These are phyloP conservation scores for Pachyrhizus erosus DNA, from an alignment of 306 rosid genomes.

Conservation along the genomic window DNA sequence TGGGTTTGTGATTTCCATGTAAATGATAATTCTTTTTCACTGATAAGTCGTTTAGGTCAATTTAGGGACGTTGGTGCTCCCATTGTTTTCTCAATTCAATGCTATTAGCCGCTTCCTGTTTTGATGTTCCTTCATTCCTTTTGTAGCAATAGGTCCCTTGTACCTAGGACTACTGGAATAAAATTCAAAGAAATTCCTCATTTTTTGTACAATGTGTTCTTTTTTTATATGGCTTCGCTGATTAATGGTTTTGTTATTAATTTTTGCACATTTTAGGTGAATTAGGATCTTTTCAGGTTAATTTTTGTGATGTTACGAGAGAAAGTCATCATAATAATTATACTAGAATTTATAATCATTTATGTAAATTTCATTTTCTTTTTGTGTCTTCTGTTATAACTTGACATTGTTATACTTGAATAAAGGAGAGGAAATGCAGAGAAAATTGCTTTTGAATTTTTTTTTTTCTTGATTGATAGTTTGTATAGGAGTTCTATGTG, in stretches of 20 bases:
- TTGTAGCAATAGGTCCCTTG: conserved; percentile 50
- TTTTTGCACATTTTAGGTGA: not conserved
- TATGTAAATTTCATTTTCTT: not conserved
- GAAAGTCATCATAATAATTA: not conserved
- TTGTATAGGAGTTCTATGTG: too few species aligned
- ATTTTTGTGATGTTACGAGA: not conserved
- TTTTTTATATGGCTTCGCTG: not conserved
- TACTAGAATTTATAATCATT: not conserved
- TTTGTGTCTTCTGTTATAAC: not conserved
- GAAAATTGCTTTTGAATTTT: too few species aligned
- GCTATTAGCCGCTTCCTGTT: conserved; percentile 52
- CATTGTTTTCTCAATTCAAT: conserved; percentile 19
- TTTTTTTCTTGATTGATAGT: too few species aligned
- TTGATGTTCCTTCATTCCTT: conserved; percentile 54
- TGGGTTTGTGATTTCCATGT: conserved; percentile 53
- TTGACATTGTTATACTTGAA: not conserved
- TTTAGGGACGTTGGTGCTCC: conserved; percentile 46
- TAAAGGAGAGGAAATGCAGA: too few species aligned
- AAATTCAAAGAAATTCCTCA: conserved; percentile 45
- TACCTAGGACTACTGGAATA: conserved; percentile 61
- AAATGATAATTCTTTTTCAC: conserved; percentile 52
- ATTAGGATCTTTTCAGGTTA: not conserved
- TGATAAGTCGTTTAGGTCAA: conserved; percentile 44
- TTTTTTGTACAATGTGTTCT: not conserved
- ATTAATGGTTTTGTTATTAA: not conserved